Evolutionary conservation across 139 green algal species (phyloP), one percentile per base, ranked within the genome.

Genomic region (Ostreobium quekettii): DNA sequence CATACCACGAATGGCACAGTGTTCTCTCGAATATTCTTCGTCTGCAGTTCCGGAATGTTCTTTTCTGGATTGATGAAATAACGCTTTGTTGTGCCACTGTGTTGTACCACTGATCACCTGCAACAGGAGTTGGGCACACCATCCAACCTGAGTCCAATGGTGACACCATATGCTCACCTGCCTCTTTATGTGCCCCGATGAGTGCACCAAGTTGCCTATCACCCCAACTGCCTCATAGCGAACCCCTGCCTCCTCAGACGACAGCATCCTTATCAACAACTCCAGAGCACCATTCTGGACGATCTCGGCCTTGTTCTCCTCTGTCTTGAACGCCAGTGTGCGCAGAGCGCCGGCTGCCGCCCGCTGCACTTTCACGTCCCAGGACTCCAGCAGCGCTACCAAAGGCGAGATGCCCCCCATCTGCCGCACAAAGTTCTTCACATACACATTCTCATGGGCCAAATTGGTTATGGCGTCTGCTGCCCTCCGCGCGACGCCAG

Each of bases 221-320:
- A 98, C 94, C 4, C 93, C 94, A 8, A 99, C 91, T 33, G 94
- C 94, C 80, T 99, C 94, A 65, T 98, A 98, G 73, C 98, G 93
- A 47, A 90, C 79, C 11, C 79, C 82, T 32, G 68, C 48, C 74
- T 99, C 94, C 37, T 97, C 88, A 2, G 86, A 87, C 2, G 85
- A 80, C 35, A 98, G 84, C 90, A 99, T 97, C 73, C 92, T 89
- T 47, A 93, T 86, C 22, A 96, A 61, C 30, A 64, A 39, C 19
- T 42, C 71, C 62, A 99, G 77, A 0, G 91, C 88, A 3, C 86
- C 85, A 48, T 85, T 85, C 36, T 97, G 87, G 48, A 98, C 93
- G 11, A 99, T 99, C 73, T 93, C 83, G 33, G 89, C 83, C 74
- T 99, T 99, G 83, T 98, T 98, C 47, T 95, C 88, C 31, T 98